These are phyloP conservation scores for Coemansia sp. DNA, from an alignment of 192 early-diverging fungal species.

Conservation along the genomic window DNA sequence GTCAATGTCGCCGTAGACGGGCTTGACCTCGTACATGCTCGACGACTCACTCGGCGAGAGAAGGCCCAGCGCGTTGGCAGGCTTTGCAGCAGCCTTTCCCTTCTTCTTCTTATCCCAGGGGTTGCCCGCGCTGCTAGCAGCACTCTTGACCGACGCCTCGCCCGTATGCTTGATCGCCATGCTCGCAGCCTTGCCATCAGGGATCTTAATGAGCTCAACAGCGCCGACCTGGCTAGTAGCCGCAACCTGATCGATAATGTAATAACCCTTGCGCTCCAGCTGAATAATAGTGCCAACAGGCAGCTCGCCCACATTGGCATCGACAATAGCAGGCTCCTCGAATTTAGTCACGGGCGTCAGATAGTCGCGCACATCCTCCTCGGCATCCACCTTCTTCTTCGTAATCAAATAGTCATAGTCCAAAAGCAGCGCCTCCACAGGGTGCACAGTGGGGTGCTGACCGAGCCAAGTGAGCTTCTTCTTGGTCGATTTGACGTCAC, in stretches of 20 bases:
- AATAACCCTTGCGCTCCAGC: conserved; percentile 96
- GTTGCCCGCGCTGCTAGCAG: conserved; percentile 7
- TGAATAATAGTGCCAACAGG: conserved; percentile 84
- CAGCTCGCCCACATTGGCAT: conserved; percentile 65
- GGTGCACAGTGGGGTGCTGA: conserved; percentile 57
- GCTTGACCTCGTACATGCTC: conserved; percentile 33
- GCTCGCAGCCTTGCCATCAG: conserved; percentile 84
- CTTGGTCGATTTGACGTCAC: conserved; percentile 98
- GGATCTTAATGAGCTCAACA: conserved; percentile 79
- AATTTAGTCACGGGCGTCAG: conserved; percentile 87
- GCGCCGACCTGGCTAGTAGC: conserved; percentile 52
- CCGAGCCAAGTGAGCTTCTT: conserved; percentile 98
- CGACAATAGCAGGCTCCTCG: conserved; percentile 62
- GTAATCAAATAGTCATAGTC: conserved; percentile 99
- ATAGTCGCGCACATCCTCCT: conserved; percentile 78
- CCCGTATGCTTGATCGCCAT: conserved; percentile 62
- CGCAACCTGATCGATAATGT: conserved; percentile 76
- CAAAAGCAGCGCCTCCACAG: conserved; percentile 67
- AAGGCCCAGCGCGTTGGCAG: conserved; percentile 16
- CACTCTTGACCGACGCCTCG: conserved; percentile 4
- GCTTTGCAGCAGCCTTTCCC: conserved; percentile 1
- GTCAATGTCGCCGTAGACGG: conserved; percentile 34
- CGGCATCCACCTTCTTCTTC: conserved; percentile 96
- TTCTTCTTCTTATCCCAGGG: conserved; percentile 43
- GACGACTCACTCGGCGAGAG: conserved; percentile 15